Base-by-base conservation (phyloP, 2,329 filamentous ascomycete species). In the Neophaeococcomyces mojaviensis region DNA sequence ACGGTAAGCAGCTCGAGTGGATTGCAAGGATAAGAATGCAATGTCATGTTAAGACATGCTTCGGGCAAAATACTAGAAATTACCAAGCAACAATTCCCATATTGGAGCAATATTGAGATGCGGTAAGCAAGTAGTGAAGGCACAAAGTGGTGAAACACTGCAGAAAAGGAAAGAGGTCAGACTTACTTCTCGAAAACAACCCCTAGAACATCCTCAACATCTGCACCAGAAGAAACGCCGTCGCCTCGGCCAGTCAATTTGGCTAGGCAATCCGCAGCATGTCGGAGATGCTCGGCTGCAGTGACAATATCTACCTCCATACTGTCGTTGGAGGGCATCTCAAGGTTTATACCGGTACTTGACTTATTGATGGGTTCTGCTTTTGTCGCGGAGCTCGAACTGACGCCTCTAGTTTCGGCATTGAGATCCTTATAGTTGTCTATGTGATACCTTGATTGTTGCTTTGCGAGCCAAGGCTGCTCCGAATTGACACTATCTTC, bases 151-250 rank as follows among this genome's bases (percentile, higher is more conserved):
- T 49, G 39, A 42, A 47, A 22, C 22, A 24, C 30, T 37, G 45
- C 33, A 40, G 41, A 37, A 39, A 42, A 35, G n/a, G 40, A 44
- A 15, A 34, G 36, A 34, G 41, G 46, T 30, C 42, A 33, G 30
- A 78, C 79, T 73, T 69, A 94, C 86, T 94, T 97, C 65, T 97
- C 90, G 68, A 98, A 98, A 3, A 98, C 89, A 18, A 98, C 89
- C 0, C 92, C 92, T 36, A 98, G 68, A 6, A 98, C 87, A 61
- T 97, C 92, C 63, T 98, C 90, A 13, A 97, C 88, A 64, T 97
- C 90, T 2, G 88, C 53, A 33, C 77, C 78, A 3, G 41, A 44
- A 37, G 8, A 20, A 13, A 44, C 32, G 16, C 41, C 41, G 57
- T 88, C 86, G 1, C 88, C 89, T 46, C 79, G 79, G 1, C 92